Evolutionary conservation across 768 basidiomycete species (phyloP), one percentile per base, ranked within the genome.

Genomic region (Sporobolomyces phaffii): DNA sequence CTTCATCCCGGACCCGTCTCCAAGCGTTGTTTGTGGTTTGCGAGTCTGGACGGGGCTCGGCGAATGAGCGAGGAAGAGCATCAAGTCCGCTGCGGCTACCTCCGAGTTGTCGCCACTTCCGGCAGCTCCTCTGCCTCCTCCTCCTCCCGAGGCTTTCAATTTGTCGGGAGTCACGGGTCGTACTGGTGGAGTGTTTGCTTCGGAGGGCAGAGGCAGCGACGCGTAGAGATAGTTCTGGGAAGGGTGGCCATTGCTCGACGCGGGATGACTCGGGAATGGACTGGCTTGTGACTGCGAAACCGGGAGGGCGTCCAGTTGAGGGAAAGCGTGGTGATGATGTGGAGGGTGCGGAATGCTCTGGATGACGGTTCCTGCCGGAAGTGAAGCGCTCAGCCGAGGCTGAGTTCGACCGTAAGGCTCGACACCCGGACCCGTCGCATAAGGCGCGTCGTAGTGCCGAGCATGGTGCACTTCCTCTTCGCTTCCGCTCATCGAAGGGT

Each of bases 1-100:
- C 34, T 74, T 74, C 14, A 70, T 33, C 24, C 60, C 65, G 10
- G 44, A 36, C 8, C 57, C 59, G 33, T 57, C 64, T n/a, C 57
- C 63, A 8, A 57, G 31, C 7, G 11, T 50, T 8, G 50, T 52
- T 14, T 40, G 50, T 24, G 64, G 18, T 53, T 40, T 51, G 18
- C 66, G 58, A 22, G 29, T 20, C 40, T 68, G 71, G 11, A 58
- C 54, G 1, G 74, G 74, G 18, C 52, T 59, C 5, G 74, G 74
- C 14, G 63, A 68, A 22, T 64, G 59, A 0, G 74, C 74, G 38
- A 75, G 66, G 62, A 53, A 73, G 31, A 75, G 74, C 73, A 75
- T 73, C 14, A 73, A 51, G 41, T 75, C 74, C 0, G 74, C 74
- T 15, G 73, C 73, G 10, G 64, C 74, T 5, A 68, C 72, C 28